Base-by-base conservation (phyloP, 371 early-diverging fungal genomes). In the Lichtheimia corymbifera region DNA sequence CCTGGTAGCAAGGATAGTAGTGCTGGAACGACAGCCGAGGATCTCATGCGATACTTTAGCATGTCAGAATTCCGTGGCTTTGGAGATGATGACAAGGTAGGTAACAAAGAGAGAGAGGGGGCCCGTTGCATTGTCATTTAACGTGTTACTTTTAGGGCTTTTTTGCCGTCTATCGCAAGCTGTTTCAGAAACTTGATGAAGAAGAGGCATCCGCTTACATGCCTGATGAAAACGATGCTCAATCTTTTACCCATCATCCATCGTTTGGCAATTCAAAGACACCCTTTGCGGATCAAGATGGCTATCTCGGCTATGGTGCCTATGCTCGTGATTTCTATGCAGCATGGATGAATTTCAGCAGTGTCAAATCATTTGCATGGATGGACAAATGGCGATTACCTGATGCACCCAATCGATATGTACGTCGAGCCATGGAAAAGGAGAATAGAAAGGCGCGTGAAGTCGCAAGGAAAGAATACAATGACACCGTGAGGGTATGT, bases 361-460 rank as follows among this genome's bases (percentile, higher is more conserved):
- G 92, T 2, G 75, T 73, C 45, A 94, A 94, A 71, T 87, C 90
- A 7, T 98, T 97, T 68, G 79, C 83, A 22, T 96, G 96, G 97
- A 82, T 80, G 58, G 99, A 98, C 71, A 89, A 93, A 65, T 93
- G 88, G 79, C 75, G 89, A 6, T 77, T 93, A 3, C 76, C 89
- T 0, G 93, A 96, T 55, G 88, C 93, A 56, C 91, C 90, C 2
- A 94, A 93, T 71, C 85, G 99, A 28, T 67, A 77, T 44, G 77
- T 91, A 5, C 87, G 93, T 11, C 76, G 97, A 50, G 74, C 83
- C 13, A 94, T 96, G 93, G 97, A 97, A 65, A 92, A 91, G 64
- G 94, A 97, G 58, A 97, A 97, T 75, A 85, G 86, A 67, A 91
- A 91, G 65, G 74, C 85, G n/a, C 74, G 97, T 35, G 93, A 93